Conservation (phyloP, 768 basidiomycete species). For the Amanita pseudoporphyria region DNA sequence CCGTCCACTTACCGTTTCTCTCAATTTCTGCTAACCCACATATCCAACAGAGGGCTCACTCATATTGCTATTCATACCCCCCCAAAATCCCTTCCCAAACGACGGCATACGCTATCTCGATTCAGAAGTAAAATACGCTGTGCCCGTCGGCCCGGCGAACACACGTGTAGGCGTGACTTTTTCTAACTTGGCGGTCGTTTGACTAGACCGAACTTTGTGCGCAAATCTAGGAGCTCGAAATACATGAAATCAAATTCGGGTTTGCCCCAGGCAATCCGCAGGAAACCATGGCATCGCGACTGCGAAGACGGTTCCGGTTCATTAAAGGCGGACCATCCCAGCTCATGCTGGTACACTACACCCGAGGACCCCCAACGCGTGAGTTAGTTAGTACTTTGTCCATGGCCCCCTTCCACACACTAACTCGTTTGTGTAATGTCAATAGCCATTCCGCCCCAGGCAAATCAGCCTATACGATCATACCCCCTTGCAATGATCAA, state of each 20-base stretch:
- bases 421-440: not conserved
- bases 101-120: conserved; percentile 78
- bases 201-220: too few relatives aligned
- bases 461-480: conserved; percentile 52
- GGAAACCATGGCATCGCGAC: conserved; percentile 56
- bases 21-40: not conserved
- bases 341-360: conserved; percentile 71
- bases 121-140: conserved; percentile 49
- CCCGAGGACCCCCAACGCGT: conserved; percentile 55
- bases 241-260: conserved; percentile 63
- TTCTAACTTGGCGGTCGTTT: not conserved
- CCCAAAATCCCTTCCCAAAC: conserved; percentile 50
- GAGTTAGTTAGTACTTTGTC: conserved; percentile 25
- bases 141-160: conserved; percentile 30
- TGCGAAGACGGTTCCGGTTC: conserved; percentile 65
- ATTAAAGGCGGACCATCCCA: conserved; percentile 63
- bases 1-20: conserved; percentile 13
- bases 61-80: conserved; percentile 55
- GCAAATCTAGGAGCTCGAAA: conserved; percentile 58
- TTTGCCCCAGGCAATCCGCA: conserved; percentile 53
- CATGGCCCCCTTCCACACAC: conserved; percentile 4
- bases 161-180: conserved; percentile 38
- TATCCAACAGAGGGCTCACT: conserved; percentile 52
- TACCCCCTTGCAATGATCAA: conserved; percentile 63
- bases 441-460: conserved; percentile 50